phyloP scores from a whole-genome alignment of 495 filamentous ascomycete species.

The Glonium stellatum region DNA sequence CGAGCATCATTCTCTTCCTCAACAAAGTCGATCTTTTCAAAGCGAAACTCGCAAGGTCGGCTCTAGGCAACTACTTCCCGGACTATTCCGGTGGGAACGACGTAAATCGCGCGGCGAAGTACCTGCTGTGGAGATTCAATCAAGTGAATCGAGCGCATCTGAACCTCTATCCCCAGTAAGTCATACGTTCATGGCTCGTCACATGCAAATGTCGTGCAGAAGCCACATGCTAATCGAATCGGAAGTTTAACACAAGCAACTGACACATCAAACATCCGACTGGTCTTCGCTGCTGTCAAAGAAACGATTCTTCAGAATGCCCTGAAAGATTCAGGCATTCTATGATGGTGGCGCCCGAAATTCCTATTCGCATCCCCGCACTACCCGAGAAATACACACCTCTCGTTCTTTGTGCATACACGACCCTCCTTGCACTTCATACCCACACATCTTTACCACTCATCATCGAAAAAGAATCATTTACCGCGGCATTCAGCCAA shows the following conservation, averaged over 20 bases:
- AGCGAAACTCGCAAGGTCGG: conserved; percentile 80
- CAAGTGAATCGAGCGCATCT: conserved; percentile 95
- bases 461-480: background rate
- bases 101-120: conserved; percentile 95
- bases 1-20: conserved; percentile 95
- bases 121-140: conserved; percentile 95
- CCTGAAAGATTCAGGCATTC: conserved; percentile 93
- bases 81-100: conserved; percentile 97
- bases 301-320: conserved; percentile 98
- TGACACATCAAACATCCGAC: conserved; percentile 93
- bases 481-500: conserved; percentile 10
- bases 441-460: background rate
- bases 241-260: conserved; percentile 94
- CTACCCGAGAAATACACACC: conserved; percentile 10
- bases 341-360: conserved; percentile 45
- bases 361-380: background rate
- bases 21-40: conserved; percentile 99
- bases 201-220: background rate
- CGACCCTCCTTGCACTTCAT: conserved; percentile 1
- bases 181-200: conserved; percentile 10
- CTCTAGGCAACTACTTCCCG: conserved; percentile 88
- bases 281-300: conserved; percentile 97
- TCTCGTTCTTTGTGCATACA: conserved; percentile 25
- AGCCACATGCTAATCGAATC: background rate
- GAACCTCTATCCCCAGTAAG: conserved; percentile 96